Conservation (phyloP, 2,329 filamentous ascomycete genomes). For the Rhexocercosporidium sp. region DNA sequence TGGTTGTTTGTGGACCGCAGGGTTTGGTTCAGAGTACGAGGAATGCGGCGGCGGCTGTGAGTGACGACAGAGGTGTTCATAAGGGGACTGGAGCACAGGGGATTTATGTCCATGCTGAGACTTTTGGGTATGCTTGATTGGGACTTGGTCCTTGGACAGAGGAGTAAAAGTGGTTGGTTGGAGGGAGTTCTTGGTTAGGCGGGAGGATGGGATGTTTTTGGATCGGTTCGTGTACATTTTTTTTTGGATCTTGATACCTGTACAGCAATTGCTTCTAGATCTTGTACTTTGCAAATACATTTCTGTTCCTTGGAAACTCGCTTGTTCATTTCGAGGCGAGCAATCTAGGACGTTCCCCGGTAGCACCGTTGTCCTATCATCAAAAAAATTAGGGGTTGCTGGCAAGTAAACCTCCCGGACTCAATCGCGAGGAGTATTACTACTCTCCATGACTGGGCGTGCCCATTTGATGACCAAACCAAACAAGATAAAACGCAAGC, state of each 20-base stretch:
- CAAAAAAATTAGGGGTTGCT: no score
- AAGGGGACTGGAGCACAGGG: constrained; percentile 71
- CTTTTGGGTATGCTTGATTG: constrained; percentile 51
- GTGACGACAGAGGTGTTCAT: constrained; percentile 69
- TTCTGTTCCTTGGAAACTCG: no score
- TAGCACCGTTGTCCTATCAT: no score
- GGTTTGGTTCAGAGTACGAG: constrained; percentile 61
- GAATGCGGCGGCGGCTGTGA: constrained; percentile 58
- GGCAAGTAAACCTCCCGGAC: no score
- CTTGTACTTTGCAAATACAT: no score
- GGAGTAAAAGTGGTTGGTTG: background rate
- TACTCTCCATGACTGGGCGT: no score
- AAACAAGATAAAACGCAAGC: no score
- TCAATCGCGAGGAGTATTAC: no score
- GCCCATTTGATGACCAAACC: no score
- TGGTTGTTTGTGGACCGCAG: constrained; percentile 65
- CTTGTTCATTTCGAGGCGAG: no score
- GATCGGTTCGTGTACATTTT: background rate
- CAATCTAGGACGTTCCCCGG: no score
- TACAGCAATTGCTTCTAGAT: no score
- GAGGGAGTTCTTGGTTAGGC: background rate
- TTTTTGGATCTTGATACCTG: background rate
- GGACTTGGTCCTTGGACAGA: background rate
- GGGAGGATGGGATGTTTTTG: background rate
- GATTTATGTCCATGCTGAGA: constrained; percentile 64